Evolutionary conservation across 129 eudicot genomes (phyloP).

Genomic region (Gnaphalium uliginosum): DNA sequence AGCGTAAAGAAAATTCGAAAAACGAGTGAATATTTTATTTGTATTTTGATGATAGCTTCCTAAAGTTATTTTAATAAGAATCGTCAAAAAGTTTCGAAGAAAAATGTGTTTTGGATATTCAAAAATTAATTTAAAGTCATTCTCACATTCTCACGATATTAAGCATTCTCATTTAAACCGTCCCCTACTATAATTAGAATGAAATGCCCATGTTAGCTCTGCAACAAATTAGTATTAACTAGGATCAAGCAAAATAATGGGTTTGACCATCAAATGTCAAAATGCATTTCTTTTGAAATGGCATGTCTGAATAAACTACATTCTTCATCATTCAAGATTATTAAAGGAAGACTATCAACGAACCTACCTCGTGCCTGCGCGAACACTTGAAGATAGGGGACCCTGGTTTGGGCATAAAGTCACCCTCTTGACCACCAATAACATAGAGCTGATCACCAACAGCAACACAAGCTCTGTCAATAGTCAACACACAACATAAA

Average conservation of each 20-base stretch:
- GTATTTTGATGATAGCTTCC: too few species aligned
- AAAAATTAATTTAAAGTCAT: too few species aligned
- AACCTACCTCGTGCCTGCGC: slow-evolving; percentile 69
- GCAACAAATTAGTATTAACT: not conserved
- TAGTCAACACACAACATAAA: slow-evolving; percentile 7
- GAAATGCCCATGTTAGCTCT: not conserved
- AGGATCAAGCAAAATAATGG: not conserved
- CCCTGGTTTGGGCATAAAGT: slow-evolving; percentile 83
- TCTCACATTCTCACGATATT: too few species aligned
- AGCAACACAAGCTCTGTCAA: slow-evolving; percentile 66
- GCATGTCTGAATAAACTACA: not conserved
- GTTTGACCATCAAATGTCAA: not conserved
- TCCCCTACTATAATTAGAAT: too few species aligned
- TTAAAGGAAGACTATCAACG: not conserved
- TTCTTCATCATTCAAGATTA: not conserved
- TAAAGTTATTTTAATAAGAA: too few species aligned
- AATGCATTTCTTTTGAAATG: not conserved
- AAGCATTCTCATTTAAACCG: too few species aligned
- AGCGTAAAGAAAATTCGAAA: too few species aligned
- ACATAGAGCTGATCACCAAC: slow-evolving; percentile 56
- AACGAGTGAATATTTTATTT: too few species aligned
- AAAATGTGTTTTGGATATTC: too few species aligned
- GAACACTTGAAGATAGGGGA: slow-evolving; percentile 88
- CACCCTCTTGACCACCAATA: slow-evolving; percentile 95
- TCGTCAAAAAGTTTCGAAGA: too few species aligned